These are phyloP conservation scores for Withania somnifera DNA, from an alignment of 305 asterid species.

Conservation along the genomic window DNA sequence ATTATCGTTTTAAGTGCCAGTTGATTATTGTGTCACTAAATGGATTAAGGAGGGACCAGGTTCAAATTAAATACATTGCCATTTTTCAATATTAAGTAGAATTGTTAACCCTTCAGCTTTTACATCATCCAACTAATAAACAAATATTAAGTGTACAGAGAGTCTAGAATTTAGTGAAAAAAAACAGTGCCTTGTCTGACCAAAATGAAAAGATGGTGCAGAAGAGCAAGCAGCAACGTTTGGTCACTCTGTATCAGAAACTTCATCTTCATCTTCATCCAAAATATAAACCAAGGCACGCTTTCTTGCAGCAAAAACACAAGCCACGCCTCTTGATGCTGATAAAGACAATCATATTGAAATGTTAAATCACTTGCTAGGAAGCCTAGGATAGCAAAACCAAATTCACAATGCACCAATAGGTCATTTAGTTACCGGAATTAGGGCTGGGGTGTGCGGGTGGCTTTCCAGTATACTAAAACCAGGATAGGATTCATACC, in stretches of 20 bases:
- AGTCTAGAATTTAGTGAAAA: neutral
- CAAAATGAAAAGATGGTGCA: neutral
- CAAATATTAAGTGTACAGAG: neutral
- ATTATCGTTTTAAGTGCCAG: too few relatives aligned
- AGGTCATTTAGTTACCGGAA: neutral
- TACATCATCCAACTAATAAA: neutral
- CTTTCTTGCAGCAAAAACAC: slow-evolving; percentile 69
- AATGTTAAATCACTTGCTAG: neutral
- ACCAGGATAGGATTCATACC: neutral
- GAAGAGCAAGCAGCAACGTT: neutral
- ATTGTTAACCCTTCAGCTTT: neutral
- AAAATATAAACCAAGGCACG: slow-evolving; percentile 84
- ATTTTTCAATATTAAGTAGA: neutral
- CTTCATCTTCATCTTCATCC: slow-evolving; percentile 92
- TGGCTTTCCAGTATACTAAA: neutral
- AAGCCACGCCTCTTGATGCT: slow-evolving; percentile 91
- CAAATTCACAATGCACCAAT: neutral
- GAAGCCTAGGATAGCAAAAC: slow-evolving; percentile 5
- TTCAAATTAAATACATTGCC: neutral
- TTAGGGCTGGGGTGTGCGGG: neutral
- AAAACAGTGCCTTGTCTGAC: neutral
- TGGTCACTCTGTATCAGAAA: slow-evolving; percentile 46
- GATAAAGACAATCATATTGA: slow-evolving; percentile 15
- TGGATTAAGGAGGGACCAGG: too few relatives aligned
- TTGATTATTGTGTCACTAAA: too few relatives aligned